These are phyloP conservation scores for Anthracocystis setariae DNA, from an alignment of 1,284 basidiomycete genomes.

Conservation along the genomic window DNA sequence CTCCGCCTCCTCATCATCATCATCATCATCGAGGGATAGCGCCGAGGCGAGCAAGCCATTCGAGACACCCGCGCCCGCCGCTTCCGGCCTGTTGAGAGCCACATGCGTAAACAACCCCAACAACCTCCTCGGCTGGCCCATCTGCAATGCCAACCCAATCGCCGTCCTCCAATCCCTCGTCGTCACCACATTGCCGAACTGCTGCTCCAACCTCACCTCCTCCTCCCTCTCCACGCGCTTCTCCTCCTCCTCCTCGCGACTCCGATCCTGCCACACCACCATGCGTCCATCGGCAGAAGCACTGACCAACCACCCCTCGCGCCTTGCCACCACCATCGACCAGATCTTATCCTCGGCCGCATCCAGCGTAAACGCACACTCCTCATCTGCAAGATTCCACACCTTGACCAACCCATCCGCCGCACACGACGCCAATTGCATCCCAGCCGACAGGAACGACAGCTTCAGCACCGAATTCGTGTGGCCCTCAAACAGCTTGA, in stretches of 20 bases:
- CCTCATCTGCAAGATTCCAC: conserved; percentile 91
- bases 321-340: conserved; percentile 82
- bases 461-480: conserved; percentile 95
- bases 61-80: background rate
- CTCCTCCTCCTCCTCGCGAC: conserved; percentile 73
- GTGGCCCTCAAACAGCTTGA: conserved; percentile 74
- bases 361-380: conserved; percentile 84
- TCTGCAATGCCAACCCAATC: conserved; percentile 86
- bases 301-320: conserved; percentile 84
- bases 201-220: conserved; percentile 78
- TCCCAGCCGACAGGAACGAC: conserved; percentile 83
- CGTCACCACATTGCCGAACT: conserved; percentile 87
- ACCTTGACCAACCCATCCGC: conserved; percentile 95
- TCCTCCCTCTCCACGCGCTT: conserved; percentile 37
- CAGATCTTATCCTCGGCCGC: conserved; percentile 94
- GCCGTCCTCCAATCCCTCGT: conserved; percentile 90
- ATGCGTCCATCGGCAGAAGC: conserved; percentile 93
- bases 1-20: conserved; percentile 19
- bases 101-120: conserved; percentile 77
- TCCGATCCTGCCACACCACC: conserved; percentile 93
- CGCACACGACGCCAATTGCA: conserved; percentile 86
- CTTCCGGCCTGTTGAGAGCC: conserved; percentile 38
- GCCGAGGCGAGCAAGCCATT: conserved; percentile 7
- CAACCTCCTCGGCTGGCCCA: conserved; percentile 91
- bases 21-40: conserved; percentile 1